These are phyloP conservation scores for Datisca glomerata DNA, from an alignment of 306 rosid genomes.

Conservation along the genomic window DNA sequence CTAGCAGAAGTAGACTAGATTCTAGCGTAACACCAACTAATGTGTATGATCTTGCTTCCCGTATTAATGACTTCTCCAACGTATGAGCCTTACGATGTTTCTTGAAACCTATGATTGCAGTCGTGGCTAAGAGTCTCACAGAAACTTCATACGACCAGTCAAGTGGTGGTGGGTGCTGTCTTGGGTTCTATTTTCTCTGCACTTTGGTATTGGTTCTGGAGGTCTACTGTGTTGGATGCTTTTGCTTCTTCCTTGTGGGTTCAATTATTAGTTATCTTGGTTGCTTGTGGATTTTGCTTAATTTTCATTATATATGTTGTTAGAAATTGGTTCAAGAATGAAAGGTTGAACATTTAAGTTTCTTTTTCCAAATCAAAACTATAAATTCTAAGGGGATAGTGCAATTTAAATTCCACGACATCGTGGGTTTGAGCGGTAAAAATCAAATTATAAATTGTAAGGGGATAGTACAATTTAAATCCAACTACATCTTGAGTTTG, in stretches of 20 bases:
- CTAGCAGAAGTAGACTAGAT: too few relatives aligned
- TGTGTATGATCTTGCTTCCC: too few relatives aligned
- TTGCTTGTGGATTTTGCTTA: slow-evolving; percentile 44
- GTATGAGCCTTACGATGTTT: neutral
- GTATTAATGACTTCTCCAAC: too few relatives aligned
- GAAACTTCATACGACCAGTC: slow-evolving; percentile 59
- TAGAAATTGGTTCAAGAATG: slow-evolving; percentile 52
- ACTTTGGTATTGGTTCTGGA: slow-evolving; percentile 68
- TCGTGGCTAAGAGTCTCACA: slow-evolving; percentile 77
- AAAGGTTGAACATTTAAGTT: slow-evolving; percentile 10
- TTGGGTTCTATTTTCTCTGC: slow-evolving; percentile 40
- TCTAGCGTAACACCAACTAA: too few relatives aligned
- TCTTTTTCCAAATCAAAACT: too few relatives aligned
- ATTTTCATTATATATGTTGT: slow-evolving; percentile 37
- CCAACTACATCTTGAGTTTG: too few relatives aligned
- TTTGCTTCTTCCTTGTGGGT: slow-evolving; percentile 42
- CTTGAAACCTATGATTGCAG: slow-evolving; percentile 27
- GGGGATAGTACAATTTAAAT: too few relatives aligned
- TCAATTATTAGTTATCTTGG: slow-evolving; percentile 32
- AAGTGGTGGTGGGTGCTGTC: slow-evolving; percentile 66
- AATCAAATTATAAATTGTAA: too few relatives aligned
- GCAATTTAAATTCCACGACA: too few relatives aligned
- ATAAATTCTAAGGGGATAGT: too few relatives aligned
- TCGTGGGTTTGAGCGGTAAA: too few relatives aligned
- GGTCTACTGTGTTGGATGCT: slow-evolving; percentile 35